These are phyloP conservation scores for Poa pratensis DNA, from an alignment of 176 grass and related monocot genomes.

Conservation along the genomic window DNA sequence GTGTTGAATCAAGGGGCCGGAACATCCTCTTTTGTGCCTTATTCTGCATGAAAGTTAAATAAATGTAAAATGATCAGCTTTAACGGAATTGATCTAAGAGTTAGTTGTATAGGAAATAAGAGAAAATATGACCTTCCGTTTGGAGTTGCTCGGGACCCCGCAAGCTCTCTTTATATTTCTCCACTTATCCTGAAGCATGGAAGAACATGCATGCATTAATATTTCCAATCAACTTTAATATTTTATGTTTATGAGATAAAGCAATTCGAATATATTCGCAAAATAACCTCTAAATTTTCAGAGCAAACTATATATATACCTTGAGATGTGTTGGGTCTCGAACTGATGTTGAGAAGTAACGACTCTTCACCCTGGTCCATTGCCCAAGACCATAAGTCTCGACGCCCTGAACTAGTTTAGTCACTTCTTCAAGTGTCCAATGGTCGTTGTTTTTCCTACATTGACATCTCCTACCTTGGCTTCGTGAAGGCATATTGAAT, in stretches of 20 bases:
- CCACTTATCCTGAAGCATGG: slow-evolving; percentile 8
- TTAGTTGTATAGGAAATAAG: background rate
- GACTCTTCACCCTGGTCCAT: slow-evolving; percentile 10
- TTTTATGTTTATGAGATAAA: background rate
- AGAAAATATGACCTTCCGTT: background rate
- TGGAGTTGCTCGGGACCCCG: background rate
- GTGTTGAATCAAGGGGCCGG: background rate
- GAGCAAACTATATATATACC: slow-evolving; percentile 6
- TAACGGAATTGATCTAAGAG: background rate
- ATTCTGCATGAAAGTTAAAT: background rate
- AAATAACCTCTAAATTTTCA: background rate
- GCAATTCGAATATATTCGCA: background rate
- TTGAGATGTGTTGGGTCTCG: slow-evolving; percentile 34
- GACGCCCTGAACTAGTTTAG: background rate
- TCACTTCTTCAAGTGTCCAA: slow-evolving; percentile 35
- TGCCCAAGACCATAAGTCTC: background rate
- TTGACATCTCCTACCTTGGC: background rate
- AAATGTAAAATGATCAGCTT: background rate
- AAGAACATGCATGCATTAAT: background rate
- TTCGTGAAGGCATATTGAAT: background rate
- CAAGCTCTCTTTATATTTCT: slow-evolving; percentile 11
- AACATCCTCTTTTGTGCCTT: background rate
- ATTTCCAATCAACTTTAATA: background rate
- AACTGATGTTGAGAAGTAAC: slow-evolving; percentile 21
- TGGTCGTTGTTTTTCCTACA: slow-evolving; percentile 26